Evolutionary conservation across 371 early-diverging fungal genomes (phyloP).

Genomic region (Mucor piriformis): DNA sequence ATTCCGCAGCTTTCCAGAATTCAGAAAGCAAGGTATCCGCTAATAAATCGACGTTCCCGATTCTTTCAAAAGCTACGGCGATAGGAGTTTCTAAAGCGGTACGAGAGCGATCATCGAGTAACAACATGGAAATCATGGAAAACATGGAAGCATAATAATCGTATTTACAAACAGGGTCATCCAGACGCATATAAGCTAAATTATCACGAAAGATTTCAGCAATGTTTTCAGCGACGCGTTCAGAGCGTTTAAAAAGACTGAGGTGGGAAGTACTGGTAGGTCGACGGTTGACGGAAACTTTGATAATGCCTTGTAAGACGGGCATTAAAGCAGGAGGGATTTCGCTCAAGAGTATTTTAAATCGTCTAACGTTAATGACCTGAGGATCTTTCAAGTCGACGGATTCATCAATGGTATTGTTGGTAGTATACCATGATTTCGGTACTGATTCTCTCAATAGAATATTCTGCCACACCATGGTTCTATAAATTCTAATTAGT

Average conservation of each 20-base stretch:
- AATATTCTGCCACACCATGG: conserved; percentile 73
- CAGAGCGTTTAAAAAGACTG: conserved; percentile 51
- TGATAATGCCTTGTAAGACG: conserved; percentile 73
- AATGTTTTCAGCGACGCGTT: conserved; percentile 51
- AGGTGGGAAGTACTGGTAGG: conserved; percentile 36
- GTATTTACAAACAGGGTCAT: conserved; percentile 45
- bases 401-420: neutral
- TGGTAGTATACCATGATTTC: conserved; percentile 62
- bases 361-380: conserved; percentile 68
- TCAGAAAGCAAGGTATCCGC: conserved; percentile 24
- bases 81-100: conserved; percentile 70
- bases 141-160: conserved; percentile 59
- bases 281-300: conserved; percentile 63
- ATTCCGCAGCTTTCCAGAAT: conserved; percentile 41
- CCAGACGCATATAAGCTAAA: conserved; percentile 45
- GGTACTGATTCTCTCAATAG: conserved; percentile 64
- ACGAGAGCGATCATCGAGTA: conserved; percentile 62
- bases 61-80: conserved; percentile 66
- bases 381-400: conserved; percentile 57
- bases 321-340: conserved; percentile 69
- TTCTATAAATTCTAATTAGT: neutral
- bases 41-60: conserved; percentile 61
- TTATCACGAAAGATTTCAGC: conserved; percentile 51
- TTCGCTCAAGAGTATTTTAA: conserved; percentile 67
- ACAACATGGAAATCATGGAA: conserved; percentile 47